Percentiles rank a stretch among this genome's conserved stretches.
These are phyloP conservation scores for Nakazawaea pomicola DNA, from an alignment of 805 yeast genomes.

Conservation along the genomic window DNA sequence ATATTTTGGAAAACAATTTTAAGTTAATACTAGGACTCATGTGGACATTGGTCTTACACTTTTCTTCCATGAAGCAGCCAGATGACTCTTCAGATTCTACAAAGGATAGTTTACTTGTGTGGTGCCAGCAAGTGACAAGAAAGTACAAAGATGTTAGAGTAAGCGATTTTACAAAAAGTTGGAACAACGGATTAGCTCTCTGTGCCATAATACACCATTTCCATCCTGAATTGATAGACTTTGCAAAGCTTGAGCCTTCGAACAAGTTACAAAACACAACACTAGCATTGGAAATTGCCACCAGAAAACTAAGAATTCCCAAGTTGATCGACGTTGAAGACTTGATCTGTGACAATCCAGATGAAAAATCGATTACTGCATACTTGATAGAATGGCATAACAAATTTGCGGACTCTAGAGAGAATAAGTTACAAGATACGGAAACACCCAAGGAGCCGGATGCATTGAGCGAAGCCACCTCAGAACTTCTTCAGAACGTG, in stretches of 20 bases:
- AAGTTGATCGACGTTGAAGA: conserved; percentile 52
- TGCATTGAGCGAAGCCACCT: too few species aligned
- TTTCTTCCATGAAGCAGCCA: conserved; percentile 22
- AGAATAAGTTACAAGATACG: too few species aligned
- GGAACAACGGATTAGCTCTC: conserved; percentile 49
- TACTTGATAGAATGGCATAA: conserved; percentile 59
- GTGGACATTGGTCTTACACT: conserved; percentile 43
- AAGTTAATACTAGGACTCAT: conserved; percentile 43
- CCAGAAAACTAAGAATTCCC: conserved; percentile 42
- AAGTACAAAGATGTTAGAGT: conserved; percentile 32
- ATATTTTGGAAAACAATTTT: conserved; percentile 41
- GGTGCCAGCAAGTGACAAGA: conserved; percentile 48
- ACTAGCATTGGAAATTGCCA: conserved; percentile 37
- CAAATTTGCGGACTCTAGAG: conserved; percentile 22
- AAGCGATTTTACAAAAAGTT: conserved; percentile 47
- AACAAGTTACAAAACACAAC: conserved; percentile 28
- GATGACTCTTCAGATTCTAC: conserved; percentile 14
- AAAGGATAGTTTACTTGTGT: conserved; percentile 39
- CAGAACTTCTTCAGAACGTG: too few species aligned
- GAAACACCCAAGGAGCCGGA: too few species aligned
- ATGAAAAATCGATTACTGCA: conserved; percentile 55
- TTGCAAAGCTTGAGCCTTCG: conserved; percentile 21
- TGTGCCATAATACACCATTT: conserved; percentile 38
- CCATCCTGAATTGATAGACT: conserved; percentile 36
- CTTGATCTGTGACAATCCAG: conserved; percentile 43